phyloP scores from a whole-genome alignment of 164 flowering plant genomes.

The Dillenia suffruticosa region DNA sequence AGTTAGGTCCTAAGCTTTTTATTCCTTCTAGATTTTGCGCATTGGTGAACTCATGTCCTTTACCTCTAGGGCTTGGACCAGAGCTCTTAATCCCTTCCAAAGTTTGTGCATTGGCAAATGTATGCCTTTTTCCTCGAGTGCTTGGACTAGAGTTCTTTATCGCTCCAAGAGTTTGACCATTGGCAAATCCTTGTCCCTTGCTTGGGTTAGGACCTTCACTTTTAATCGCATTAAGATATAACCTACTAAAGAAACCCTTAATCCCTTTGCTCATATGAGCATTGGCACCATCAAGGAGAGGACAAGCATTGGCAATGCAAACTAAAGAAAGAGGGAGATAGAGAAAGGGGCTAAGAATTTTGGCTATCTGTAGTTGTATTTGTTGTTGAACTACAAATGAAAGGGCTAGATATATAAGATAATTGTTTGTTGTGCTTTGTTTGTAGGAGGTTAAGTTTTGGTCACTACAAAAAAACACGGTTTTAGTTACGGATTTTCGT shows the following conservation, averaged over 20 bases:
- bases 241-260: conserved; percentile 5
- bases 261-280: neutral
- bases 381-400: too few species aligned
- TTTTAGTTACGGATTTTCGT: too few species aligned
- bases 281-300: conserved; percentile 7
- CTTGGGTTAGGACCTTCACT: neutral
- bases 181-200: too few species aligned
- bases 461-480: too few species aligned
- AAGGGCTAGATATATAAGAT: too few species aligned
- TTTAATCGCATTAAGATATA: conserved; percentile 6
- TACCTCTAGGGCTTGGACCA: too few species aligned
- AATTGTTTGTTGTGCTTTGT: too few species aligned
- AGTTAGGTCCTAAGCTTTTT: too few species aligned
- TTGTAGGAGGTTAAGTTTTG: too few species aligned
- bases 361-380: too few species aligned
- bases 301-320: conserved; percentile 16
- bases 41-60: conserved; percentile 12
- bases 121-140: too few species aligned
- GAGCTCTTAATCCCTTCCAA: conserved; percentile 14
- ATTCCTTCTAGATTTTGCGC: conserved; percentile 2
- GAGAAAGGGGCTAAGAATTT: neutral
- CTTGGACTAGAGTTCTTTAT: conserved; percentile 2
- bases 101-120: neutral
- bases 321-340: neutral
- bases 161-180: neutral